These are phyloP conservation scores for Triangularia verruculosa DNA, from an alignment of 2,329 filamentous ascomycete species.

Conservation along the genomic window DNA sequence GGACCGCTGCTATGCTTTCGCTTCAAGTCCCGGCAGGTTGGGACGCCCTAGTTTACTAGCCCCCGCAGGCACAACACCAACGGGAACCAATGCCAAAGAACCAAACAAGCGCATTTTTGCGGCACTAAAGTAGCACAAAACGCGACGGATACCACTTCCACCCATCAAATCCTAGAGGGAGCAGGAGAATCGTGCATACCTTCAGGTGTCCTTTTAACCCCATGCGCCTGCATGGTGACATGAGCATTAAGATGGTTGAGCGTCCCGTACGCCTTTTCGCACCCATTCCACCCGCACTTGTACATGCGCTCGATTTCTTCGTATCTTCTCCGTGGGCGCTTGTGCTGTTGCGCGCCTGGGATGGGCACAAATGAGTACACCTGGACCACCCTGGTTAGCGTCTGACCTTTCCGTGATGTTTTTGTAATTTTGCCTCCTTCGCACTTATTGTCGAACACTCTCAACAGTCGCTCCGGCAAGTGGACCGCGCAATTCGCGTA, in stretches of 20 bases:
- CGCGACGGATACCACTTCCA: not conserved
- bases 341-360: constrained; percentile 94
- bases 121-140: constrained; percentile 18
- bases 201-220: constrained; percentile 91
- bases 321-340: constrained; percentile 86
- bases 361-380: constrained; percentile 98
- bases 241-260: constrained; percentile 97
- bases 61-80: constrained; percentile 37
- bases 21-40: constrained; percentile 30
- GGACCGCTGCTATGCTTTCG: constrained; percentile 25
- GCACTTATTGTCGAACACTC: too few species aligned
- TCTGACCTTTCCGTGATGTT: not conserved
- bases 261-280: constrained; percentile 97
- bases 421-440: not conserved
- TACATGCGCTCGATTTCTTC: constrained; percentile 99
- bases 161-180: not conserved
- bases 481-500: not conserved
- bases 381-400: constrained; percentile 41
- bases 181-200: constrained; percentile 56
- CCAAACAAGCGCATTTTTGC: not conserved
- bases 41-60: constrained; percentile 43
- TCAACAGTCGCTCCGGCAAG: too few species aligned
- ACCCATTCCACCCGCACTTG: constrained; percentile 97
- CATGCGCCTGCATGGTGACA: constrained; percentile 98
- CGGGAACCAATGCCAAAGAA: not conserved